A percentile compares a stretch with the other conserved stretches of the same genome.
These are phyloP conservation scores for Bryum argenteum DNA, from an alignment of 225 moss, liverwort and hornwort species.

Conservation along the genomic window DNA sequence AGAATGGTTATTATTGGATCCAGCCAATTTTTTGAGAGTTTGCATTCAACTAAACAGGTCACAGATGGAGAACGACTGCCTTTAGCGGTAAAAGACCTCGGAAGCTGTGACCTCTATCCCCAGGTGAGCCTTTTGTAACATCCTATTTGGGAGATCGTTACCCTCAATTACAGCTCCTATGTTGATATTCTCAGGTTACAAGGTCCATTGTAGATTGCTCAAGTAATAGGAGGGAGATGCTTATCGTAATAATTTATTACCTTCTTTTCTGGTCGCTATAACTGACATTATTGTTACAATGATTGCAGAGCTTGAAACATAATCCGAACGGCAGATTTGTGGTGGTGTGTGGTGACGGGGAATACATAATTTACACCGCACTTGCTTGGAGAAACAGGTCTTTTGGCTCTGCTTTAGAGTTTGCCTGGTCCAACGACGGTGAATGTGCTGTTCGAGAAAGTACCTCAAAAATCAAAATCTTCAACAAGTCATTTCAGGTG, in stretches of 20 bases:
- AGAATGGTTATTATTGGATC: not conserved
- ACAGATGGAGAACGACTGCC: conserved; percentile 88
- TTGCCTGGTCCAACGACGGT: conserved; percentile 86
- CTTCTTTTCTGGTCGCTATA: not conserved
- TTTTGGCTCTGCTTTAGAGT: conserved; percentile 88
- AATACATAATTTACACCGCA: conserved; percentile 95
- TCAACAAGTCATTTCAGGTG: conserved; percentile 91
- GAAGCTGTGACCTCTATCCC: conserved; percentile 91
- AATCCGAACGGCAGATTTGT: conserved; percentile 95
- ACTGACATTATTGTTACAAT: not conserved
- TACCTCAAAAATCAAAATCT: conserved; percentile 92
- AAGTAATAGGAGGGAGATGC: not conserved
- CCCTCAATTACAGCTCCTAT: not conserved
- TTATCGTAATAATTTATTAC: not conserved
- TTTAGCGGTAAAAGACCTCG: conserved; percentile 81
- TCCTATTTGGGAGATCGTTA: not conserved
- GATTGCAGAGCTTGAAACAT: conserved; percentile 83
- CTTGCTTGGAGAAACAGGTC: conserved; percentile 96
- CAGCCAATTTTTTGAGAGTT: not conserved
- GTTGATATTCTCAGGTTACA: conserved; percentile 1
- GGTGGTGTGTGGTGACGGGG: conserved; percentile 94
- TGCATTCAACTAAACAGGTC: conserved; percentile 46
- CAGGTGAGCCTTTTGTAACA: conserved; percentile 50
- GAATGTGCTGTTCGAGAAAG: conserved; percentile 94
- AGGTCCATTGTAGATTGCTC: not conserved